Percentiles rank a stretch among this genome's conserved stretches.
phyloP scores from a whole-genome alignment of 2,329 filamentous ascomycete genomes.

The Hypoxylon sp. region DNA sequence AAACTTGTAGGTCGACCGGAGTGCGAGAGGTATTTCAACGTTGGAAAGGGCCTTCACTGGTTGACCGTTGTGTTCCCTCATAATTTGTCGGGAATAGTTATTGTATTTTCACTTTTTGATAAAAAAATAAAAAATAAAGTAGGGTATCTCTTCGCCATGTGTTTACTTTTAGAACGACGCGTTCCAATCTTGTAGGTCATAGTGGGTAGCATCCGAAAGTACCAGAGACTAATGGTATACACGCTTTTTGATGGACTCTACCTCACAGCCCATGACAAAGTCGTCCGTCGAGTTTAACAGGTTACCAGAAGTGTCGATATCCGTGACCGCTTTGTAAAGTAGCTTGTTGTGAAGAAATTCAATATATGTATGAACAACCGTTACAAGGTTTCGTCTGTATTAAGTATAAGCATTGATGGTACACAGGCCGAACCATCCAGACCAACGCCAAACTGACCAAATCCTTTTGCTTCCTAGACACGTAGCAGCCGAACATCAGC shows the following conservation, averaged over 20 bases:
- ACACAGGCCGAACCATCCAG: conserved; percentile 47
- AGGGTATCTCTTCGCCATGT: neutral
- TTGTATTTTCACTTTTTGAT: neutral
- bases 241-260: neutral
- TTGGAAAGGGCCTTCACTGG: neutral
- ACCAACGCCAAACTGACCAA: conserved; percentile 46
- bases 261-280: neutral
- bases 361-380: conserved; percentile 13
- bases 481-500: conserved; percentile 15
- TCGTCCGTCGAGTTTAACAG: neutral
- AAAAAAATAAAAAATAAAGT: neutral
- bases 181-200: neutral
- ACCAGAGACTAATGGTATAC: neutral
- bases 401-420: conserved; percentile 47
- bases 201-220: neutral
- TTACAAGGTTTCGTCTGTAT: conserved; percentile 35
- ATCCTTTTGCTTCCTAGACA: conserved; percentile 32
- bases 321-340: neutral
- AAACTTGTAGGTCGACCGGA: neutral
- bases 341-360: neutral
- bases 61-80: neutral
- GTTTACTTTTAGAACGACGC: neutral
- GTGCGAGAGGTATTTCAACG: too few relatives aligned
- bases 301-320: neutral
- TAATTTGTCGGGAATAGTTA: neutral